Base-by-base conservation (phyloP, 2,329 filamentous ascomycete species). In the Trichophyton rubrum region DNA sequence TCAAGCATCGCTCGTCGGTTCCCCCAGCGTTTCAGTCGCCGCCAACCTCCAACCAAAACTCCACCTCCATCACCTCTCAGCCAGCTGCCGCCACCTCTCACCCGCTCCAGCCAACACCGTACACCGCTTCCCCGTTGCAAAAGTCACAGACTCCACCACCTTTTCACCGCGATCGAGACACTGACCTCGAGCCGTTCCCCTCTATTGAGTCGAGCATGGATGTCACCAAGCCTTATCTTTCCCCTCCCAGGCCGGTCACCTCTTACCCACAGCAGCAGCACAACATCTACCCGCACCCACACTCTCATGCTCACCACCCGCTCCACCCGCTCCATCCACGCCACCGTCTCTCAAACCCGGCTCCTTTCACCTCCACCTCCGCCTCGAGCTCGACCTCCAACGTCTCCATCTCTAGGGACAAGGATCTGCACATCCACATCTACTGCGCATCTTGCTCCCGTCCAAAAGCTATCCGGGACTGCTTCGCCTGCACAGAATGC, bases 401-500 rank as follows among this genome's bases (percentile, higher is more conserved):
- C 49, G 49, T 53, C 20, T 53, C 49, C 49, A 24, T 53, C 13
- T 53, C 49, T 3, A 53, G 49, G 27, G 58, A 67, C 17, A 59
- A 53, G 60, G 49, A 53, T 24, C 49, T 53, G 22, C 49, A 53
- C 49, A 53, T 92, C 2, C 89, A 95, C 71, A 95, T 97, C 47
- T 96, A 95, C 71, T 97, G 92, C 72, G 89, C 91, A 20, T 88
- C 87, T 56, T 97, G 92, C 70, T 85, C 89, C 65, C 84, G 86
- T 41, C 79, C 90, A 17, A 91, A 87, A 58, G 77, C 86, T 9
- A 77, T 97, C 27, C 86, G 85, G 68, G 88, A 92, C 68, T 93
- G 89, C 38, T 96, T 90, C 70, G 92, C 92, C 22, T 97, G 92
- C 72, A 96, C 91, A 0, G 91, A 96, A 73, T 97, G 93, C 72